These are phyloP conservation scores for Thuja plicata DNA, from an alignment of 83 land plant genomes.

Conservation along the genomic window DNA sequence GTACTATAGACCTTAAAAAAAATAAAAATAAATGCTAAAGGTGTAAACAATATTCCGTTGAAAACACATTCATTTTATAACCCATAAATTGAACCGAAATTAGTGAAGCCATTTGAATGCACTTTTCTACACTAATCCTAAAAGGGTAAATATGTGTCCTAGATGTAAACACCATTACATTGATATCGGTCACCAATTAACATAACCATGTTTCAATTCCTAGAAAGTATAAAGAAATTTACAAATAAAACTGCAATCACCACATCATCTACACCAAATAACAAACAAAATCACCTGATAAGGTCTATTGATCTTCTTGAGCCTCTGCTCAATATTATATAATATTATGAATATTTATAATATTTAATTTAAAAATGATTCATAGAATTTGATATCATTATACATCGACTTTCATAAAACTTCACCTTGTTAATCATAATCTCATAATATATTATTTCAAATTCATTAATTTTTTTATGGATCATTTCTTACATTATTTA, in stretches of 20 bases:
- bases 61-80: not conserved
- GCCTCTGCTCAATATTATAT: slow-evolving; percentile 17
- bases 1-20: not conserved
- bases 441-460: too few species aligned
- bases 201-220: not conserved
- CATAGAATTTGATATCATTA: too few species aligned
- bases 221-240: not conserved
- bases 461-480: too few species aligned
- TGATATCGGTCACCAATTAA: not conserved
- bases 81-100: not conserved
- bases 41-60: not conserved
- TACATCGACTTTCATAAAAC: too few species aligned
- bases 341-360: too few species aligned
- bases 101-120: not conserved
- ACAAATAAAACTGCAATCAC: not conserved
- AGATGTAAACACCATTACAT: not conserved
- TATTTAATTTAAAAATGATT: too few species aligned
- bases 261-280: not conserved
- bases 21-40: too few species aligned
- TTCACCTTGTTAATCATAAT: too few species aligned
- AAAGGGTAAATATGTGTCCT: not conserved
- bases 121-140: not conserved
- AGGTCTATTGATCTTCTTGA: slow-evolving; percentile 12
- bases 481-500: too few species aligned
- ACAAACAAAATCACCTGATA: slow-evolving; percentile 2